Conservation (phyloP, 2,329 filamentous ascomycete species). For the Alternaria alternata region DNA sequence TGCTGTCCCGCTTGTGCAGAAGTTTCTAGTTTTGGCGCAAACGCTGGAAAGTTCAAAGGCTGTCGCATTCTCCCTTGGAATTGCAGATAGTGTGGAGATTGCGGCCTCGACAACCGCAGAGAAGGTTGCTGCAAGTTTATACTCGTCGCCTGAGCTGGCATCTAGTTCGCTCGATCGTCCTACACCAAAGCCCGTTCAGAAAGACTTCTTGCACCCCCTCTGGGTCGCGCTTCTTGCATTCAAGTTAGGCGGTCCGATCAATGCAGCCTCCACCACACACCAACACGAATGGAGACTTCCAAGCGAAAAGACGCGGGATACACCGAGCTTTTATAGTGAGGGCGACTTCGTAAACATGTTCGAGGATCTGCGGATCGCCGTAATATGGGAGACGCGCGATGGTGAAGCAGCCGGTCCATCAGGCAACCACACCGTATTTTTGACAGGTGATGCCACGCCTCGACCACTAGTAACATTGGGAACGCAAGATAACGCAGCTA, state of each 20-base stretch:
- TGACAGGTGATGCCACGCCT: slow-evolving; percentile 10
- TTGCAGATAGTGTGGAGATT: not conserved
- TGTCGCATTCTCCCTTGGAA: slow-evolving; percentile 1
- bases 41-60: slow-evolving; percentile 6
- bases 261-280: slow-evolving; percentile 17
- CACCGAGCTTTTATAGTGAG: slow-evolving; percentile 14
- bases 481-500: not conserved
- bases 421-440: slow-evolving; percentile 18
- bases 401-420: not conserved
- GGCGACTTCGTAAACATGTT: slow-evolving; percentile 14
- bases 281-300: slow-evolving; percentile 18
- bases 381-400: slow-evolving; percentile 18
- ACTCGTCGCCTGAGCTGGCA: not conserved
- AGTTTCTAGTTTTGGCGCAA: slow-evolving; percentile 5
- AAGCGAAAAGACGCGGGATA: not conserved
- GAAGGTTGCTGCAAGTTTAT: not conserved
- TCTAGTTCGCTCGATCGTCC: not conserved
- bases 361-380: slow-evolving; percentile 16
- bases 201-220: slow-evolving; percentile 16
- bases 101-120: not conserved
- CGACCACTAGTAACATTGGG: not conserved
- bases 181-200: not conserved
- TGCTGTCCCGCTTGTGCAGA: slow-evolving; percentile 3
- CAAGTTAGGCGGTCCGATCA: slow-evolving; percentile 22
- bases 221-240: slow-evolving; percentile 20